Conservation (phyloP, 106 monocot species). For the Alisma plantagoaquatica region DNA sequence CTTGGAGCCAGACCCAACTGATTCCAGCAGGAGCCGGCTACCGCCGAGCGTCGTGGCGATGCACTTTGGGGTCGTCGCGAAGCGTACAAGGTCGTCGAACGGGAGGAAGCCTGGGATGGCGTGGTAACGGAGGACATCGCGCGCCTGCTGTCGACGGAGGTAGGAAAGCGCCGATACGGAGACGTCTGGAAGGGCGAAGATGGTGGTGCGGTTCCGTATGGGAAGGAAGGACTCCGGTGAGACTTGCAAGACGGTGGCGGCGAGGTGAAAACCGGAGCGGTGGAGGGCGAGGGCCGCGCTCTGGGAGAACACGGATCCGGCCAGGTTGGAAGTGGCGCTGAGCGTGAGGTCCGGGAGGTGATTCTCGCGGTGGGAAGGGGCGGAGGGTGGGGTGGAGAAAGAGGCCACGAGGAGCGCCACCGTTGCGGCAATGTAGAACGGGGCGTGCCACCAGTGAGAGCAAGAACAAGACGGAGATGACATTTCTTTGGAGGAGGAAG, state of each 20-base stretch:
- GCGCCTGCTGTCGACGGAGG: too few species aligned
- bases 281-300: too few species aligned
- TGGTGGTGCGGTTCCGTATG: not conserved
- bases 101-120: not conserved
- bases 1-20: too few species aligned
- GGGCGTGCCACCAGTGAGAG: slow-evolving; percentile 12
- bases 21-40: not conserved
- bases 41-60: not conserved
- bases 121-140: not conserved
- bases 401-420: slow-evolving; percentile 3
- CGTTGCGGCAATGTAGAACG: slow-evolving; percentile 4
- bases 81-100: not conserved
- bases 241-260: not conserved
- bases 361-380: not conserved
- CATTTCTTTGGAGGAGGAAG: not conserved
- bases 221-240: not conserved
- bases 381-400: slow-evolving; percentile 1
- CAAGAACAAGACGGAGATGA: not conserved
- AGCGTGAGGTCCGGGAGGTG: not conserved
- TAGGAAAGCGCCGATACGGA: too few species aligned
- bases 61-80: too few species aligned
- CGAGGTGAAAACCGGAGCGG: not conserved
- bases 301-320: too few species aligned
- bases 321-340: not conserved
- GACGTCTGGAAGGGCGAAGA: not conserved